Evolutionary conservation across 768 basidiomycete genomes (phyloP), one percentile per base, ranked within the genome.

Genomic region (Boletus eberwhitei): DNA sequence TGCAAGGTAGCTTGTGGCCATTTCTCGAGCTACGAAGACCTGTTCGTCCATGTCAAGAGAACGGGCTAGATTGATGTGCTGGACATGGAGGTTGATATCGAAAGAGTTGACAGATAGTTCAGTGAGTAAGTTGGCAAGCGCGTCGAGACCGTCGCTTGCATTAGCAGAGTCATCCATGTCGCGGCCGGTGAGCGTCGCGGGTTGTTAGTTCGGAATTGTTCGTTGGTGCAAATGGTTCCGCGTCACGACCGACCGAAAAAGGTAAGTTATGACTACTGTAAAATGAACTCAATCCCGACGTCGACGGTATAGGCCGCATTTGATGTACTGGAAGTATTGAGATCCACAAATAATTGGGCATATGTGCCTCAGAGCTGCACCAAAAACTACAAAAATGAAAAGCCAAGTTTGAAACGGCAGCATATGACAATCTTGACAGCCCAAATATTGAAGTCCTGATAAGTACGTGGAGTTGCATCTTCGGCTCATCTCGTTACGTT

Each of bases 41-140:
- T 91, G 85, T 40, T 80, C 76, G 12, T 83, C 79, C 74, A 85
- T 76, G 52, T 78, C 82, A 16, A 82, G 58, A 22, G 79, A 76
- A 44, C 76, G 75, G 4, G 86, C 80, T 5, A 90, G 71, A 41
- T 74, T 76, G 54, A 92, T 82, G 66, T 92, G 86, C 60, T 85
- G 77, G 0, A 74, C 75, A 74, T 93, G 90, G 1, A 86, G 74
- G 24, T 74, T 65, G n/a, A 86, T 66, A 59, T 87, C 80, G 61
- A 80, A 82, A 0, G 89, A 82, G 47, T 78, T 79, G 43, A 79
- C 73, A 1, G 83, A 77, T 12, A 93, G 71, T 48, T 78, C 72
- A 22, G 77, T 81, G 53, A 92, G 78, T 11, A 86, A 60, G 60
- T 79, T 76, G 5, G 81, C 77, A 13, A 90, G 75, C 9, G 83